phyloP scores from a whole-genome alignment of 1,284 basidiomycete genomes.

The Abortiporus biennis region DNA sequence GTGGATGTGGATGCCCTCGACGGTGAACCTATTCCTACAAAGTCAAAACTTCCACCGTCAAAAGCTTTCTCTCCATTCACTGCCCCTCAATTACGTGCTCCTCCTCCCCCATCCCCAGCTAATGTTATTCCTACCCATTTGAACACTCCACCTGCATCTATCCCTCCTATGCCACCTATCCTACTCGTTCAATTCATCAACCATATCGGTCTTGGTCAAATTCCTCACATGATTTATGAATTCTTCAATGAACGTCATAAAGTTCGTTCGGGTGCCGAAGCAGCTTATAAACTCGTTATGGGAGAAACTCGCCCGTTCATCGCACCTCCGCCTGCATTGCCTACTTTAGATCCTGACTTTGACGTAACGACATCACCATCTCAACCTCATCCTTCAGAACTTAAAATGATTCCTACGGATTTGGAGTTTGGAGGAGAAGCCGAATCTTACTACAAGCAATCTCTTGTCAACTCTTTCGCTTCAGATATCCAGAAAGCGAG shows the following conservation, averaged over 20 bases:
- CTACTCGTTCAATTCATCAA: conserved; percentile 87
- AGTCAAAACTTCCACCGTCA: conserved; percentile 33
- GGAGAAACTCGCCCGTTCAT: conserved; percentile 61
- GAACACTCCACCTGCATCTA: conserved; percentile 44
- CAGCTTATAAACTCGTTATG: conserved; percentile 73
- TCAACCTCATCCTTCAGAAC: conserved; percentile 19
- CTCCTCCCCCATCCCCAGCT: conserved; percentile 17
- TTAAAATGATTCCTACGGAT: conserved; percentile 36
- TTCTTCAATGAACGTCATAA: conserved; percentile 90
- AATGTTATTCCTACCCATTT: conserved; percentile 22
- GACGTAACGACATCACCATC: conserved; percentile 17
- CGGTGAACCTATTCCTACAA: conserved; percentile 33
- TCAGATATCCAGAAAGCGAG: conserved; percentile 66
- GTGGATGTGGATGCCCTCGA: conserved; percentile 20
- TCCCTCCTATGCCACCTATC: conserved; percentile 80
- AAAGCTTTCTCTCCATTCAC: conserved; percentile 38
- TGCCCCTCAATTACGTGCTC: conserved; percentile 18
- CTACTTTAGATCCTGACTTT: conserved; percentile 8
- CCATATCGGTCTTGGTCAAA: conserved; percentile 80
- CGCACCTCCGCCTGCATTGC: conserved; percentile 25
- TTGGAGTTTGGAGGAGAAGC: conserved; percentile 69
- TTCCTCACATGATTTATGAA: conserved; percentile 86
- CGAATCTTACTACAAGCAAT: conserved; percentile 69
- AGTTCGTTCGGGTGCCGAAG: conserved; percentile 76
- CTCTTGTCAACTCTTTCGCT: conserved; percentile 49